Evolutionary conservation across 169 alveolate genomes (phyloP), one percentile per base, ranked within the genome.

Genomic region (Plasmodium yoelii): DNA sequence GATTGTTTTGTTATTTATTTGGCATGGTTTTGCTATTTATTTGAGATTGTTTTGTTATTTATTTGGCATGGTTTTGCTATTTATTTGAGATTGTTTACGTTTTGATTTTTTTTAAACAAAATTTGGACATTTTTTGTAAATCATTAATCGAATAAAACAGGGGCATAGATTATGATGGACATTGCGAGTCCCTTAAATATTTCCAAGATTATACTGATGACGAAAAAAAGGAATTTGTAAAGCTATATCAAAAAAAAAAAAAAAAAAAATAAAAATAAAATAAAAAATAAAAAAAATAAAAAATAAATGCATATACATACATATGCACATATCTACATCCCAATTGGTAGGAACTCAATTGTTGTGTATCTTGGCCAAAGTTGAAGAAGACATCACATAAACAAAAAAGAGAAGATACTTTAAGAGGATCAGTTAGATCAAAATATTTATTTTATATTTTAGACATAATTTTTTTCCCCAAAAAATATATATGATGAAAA

Each of bases 281-380:
- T n/a, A n/a, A n/a, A n/a, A n/a, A n/a, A n/a, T n/a, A n/a, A n/a
- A n/a, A n/a, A n/a, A n/a, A n/a, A n/a, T n/a, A n/a, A n/a, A n/a
- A n/a, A n/a, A n/a, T n/a, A n/a, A n/a, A n/a, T n/a, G n/a, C n/a
- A n/a, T n/a, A n/a, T n/a, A n/a, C n/a, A n/a, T n/a, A n/a, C n/a
- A n/a, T n/a, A 10, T 2, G 7, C 19, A 24, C 70, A 61, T 26
- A 5, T 61, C 0, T 61, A 6, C 70, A 9, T 46, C 51, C 61
- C 12, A 18, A 57, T 24, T 15, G 18, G 6, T 42, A 74, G 88
- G 88, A 74, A 19, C 22, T 74, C 44, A 74, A 63, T 26, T 74
- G 88, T 55, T 74, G 88, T 55, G 88, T 61, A 42, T 22, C 63
- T 13, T 74, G 88, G 88, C 88, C 88, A 4, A 74, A 74, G 44